Evolutionary conservation across 140 eudicot genomes (phyloP).

Genomic region (Senecio squalidus): DNA sequence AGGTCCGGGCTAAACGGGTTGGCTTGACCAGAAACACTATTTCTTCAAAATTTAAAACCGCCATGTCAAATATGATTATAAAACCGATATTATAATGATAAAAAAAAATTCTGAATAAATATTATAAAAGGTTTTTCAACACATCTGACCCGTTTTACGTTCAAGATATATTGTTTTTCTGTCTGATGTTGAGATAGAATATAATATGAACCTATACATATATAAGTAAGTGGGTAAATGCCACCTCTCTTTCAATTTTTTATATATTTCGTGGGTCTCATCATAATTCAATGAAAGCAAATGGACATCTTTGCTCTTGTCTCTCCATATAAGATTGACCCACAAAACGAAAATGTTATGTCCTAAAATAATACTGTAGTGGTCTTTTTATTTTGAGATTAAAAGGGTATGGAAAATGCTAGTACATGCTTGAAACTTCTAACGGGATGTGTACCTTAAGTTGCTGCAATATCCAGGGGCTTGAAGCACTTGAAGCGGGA

Average conservation of each 20-base stretch:
- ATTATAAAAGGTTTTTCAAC: not conserved
- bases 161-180: not conserved
- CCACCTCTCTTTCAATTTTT: not conserved
- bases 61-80: no score
- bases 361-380: not conserved
- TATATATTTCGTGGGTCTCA: not conserved
- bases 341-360: not conserved
- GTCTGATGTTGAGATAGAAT: not conserved
- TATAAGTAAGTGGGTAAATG: not conserved
- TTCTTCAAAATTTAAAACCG: not conserved
- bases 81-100: no score
- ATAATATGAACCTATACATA: not conserved
- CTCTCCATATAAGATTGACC: constrained; percentile 10
- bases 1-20: not conserved
- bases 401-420: no score
- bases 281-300: not conserved
- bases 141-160: not conserved
- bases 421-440: not conserved
- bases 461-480: constrained; percentile 60
- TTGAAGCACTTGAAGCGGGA: constrained; percentile 27
- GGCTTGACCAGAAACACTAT: not conserved
- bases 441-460: constrained; percentile 46
- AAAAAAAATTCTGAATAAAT: no score
- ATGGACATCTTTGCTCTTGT: constrained; percentile 9
- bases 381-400: not conserved